Conservation (phyloP, 176 grass and related monocot genomes). For the Oropetium thomaeum region DNA sequence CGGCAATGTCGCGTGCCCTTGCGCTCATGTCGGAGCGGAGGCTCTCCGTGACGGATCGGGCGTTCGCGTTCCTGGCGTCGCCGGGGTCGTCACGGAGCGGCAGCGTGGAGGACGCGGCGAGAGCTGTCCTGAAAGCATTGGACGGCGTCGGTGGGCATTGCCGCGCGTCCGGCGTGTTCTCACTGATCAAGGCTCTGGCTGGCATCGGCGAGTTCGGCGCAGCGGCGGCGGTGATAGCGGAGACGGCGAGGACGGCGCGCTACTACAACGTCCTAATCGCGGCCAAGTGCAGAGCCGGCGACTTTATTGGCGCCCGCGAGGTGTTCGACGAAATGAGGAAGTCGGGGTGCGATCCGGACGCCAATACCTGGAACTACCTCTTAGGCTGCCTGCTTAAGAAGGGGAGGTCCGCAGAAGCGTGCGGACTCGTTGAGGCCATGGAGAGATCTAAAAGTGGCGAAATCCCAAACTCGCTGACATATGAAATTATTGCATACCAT, state of each 20-base stretch:
- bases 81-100: background rate
- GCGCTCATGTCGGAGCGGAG: conserved; percentile 37
- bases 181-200: conserved; percentile 61
- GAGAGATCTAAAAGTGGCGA: conserved; percentile 22
- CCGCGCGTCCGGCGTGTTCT: conserved; percentile 68
- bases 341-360: conserved; percentile 54
- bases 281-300: conserved; percentile 50
- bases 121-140: conserved; percentile 25
- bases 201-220: conserved; percentile 52
- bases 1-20: conserved; percentile 53
- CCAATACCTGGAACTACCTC: conserved; percentile 81
- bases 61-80: conserved; percentile 56
- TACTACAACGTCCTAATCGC: conserved; percentile 75
- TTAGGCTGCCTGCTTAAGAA: conserved; percentile 73
- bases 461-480: conserved; percentile 51
- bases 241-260: conserved; percentile 45
- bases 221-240: conserved; percentile 57
- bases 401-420: conserved; percentile 53
- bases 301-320: conserved; percentile 58
- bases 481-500: conserved; percentile 65
- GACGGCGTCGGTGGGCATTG: conserved; percentile 47
- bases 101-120: conserved; percentile 12
- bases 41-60: conserved; percentile 49
- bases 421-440: conserved; percentile 73
- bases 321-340: conserved; percentile 79